Percentiles rank a stretch among this genome's conserved stretches.
phyloP scores from a whole-genome alignment of 2,329 filamentous ascomycete species.

The Alternaria sp. region DNA sequence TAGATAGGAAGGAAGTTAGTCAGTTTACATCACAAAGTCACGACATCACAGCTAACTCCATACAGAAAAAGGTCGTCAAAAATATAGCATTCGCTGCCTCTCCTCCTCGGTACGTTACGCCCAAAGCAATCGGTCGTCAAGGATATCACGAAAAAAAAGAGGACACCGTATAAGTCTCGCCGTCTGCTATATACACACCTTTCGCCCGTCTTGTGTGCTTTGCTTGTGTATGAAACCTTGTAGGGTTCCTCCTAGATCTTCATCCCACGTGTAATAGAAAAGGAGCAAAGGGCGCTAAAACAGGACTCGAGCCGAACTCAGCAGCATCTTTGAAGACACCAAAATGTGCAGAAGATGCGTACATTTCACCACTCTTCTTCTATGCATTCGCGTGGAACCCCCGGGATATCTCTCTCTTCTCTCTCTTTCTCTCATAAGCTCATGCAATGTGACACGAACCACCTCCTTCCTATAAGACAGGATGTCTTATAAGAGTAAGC shows the following conservation, averaged over 20 bases:
- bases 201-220: conserved; percentile 3
- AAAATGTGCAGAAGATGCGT: conserved; percentile 11
- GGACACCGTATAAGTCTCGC: neutral
- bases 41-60: no score
- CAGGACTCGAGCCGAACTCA: neutral
- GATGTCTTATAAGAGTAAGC: neutral
- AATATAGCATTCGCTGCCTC: conserved; percentile 14
- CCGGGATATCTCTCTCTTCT: conserved; percentile 37
- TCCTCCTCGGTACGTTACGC: neutral
- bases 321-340: neutral
- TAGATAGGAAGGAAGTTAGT: no score
- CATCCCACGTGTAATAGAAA: neutral
- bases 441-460: conserved; percentile 21
- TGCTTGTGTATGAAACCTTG: no score
- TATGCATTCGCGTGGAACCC: conserved; percentile 8
- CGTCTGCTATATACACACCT: conserved; percentile 14
- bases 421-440: conserved; percentile 38
- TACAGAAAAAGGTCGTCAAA: neutral
- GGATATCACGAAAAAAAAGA: conserved; percentile 11
- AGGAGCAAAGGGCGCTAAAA: neutral
- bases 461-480: neutral
- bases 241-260: neutral
- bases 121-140: conserved; percentile 7
- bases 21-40: no score
- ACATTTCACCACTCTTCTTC: neutral